Base-by-base conservation (phyloP, 1,139 yeast genomes). In the Candida gigantensis region DNA sequence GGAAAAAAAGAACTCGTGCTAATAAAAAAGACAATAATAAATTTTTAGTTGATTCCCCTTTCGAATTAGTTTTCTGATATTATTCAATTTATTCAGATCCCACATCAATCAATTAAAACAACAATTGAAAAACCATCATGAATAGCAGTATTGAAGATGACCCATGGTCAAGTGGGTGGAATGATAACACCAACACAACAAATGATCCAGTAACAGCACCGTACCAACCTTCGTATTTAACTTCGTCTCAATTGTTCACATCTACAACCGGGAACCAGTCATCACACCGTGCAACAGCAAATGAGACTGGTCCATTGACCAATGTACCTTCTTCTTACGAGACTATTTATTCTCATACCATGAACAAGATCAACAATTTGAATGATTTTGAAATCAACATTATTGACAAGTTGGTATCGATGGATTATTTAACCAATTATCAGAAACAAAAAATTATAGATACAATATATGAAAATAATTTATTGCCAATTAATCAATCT, bases 81-180 rank as follows among this genome's bases (percentile, higher is more conserved):
- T n/a, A n/a, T n/a, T n/a, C n/a, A n/a, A n/a, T n/a, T n/a, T n/a
- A n/a, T n/a, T n/a, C n/a, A n/a, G n/a, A n/a, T n/a, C n/a, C n/a
- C n/a, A n/a, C n/a, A n/a, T n/a, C n/a, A n/a, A n/a, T n/a, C n/a
- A n/a, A n/a, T n/a, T n/a, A n/a, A n/a, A n/a, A n/a, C n/a, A n/a
- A n/a, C n/a, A n/a, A n/a, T n/a, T n/a, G n/a, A n/a, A n/a, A n/a
- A n/a, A n/a, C n/a, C n/a, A n/a, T n/a, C n/a, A n/a, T 49, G 52
- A 55, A 43, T 41, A 57, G 47, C 35, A 55, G 55, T 42, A 42
- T 40, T 9, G 47, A 51, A n/a, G 70, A 62, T 11, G 73, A 68
- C 44, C 72, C 72, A 2, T 70, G 72, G 67, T 69, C 62, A 33
- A 65, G 66, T 44, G 74, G 68, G 12, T 70, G 75, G 75, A 47